Base-by-base conservation (phyloP, 2,329 filamentous ascomycete genomes). In the Gremmenia infestans region DNA sequence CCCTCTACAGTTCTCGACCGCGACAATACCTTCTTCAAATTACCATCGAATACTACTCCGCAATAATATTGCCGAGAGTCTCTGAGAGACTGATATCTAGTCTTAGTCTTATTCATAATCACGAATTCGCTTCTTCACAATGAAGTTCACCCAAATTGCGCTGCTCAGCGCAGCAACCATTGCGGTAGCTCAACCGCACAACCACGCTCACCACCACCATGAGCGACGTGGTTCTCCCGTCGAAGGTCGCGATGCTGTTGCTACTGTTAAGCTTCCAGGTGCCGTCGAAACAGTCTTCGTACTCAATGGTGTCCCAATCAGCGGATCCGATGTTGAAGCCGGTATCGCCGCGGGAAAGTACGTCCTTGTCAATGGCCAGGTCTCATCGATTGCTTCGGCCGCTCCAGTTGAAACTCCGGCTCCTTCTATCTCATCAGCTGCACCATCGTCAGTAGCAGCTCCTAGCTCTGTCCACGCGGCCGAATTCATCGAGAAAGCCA, bases 271-370 rank as follows among this genome's bases (percentile, higher is more conserved):
- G 49, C 75, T 80, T 55, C 75, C 80, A 42, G 82, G 79, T 43
- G 79, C 85, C 35, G 85, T 83, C 51, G 81, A 85, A 63, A 82
- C 86, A 54, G 80, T 87, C 55, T 97, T 92, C 74, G 79, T 87
- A 53, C 76, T 92, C 53, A 82, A 87, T 58, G 87, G 86, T 58
- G 65, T 84, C 67, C 19, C 48, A 6, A 79, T 96, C 63, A 76
- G 77, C 52, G 73, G 80, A 58, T 72, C 80, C 0, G 81, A 91
- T 58, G 91, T 91, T 53, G 80, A 87, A 74, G 70, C 81, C 54
- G 90, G 91, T 61, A 79, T 97, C 64, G 74, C 80, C 55, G 81
- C 86, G 59, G 88, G 91, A 52, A 80, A 82, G 48, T 94, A 84
- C 75, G 77, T 87, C 48, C 75, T 88, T 49, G 76, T 87, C 47